These are phyloP conservation scores for Periconia digitata DNA, from an alignment of 2,329 filamentous ascomycete genomes.

Conservation along the genomic window DNA sequence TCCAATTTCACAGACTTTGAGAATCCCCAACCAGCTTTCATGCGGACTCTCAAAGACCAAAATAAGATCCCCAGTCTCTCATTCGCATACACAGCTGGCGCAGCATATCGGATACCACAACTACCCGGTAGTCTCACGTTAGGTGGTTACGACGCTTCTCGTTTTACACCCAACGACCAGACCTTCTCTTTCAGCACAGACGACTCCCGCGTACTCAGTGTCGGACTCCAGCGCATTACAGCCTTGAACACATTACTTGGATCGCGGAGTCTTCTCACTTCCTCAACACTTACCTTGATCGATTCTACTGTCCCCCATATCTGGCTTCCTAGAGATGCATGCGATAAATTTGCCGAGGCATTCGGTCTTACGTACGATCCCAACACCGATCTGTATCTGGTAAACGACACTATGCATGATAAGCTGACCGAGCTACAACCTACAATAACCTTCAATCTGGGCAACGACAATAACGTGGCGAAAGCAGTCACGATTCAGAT, in stretches of 20 bases:
- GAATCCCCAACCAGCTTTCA: conserved; percentile 8
- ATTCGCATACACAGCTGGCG: conserved; percentile 26
- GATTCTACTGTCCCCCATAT: conserved; percentile 42
- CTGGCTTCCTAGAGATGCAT: conserved; percentile 40
- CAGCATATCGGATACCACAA: conserved; percentile 20
- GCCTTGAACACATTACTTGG: conserved; percentile 20
- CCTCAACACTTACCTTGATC: conserved; percentile 26
- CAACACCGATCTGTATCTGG: conserved; percentile 34
- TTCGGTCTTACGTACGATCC: conserved; percentile 42
- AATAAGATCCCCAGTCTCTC: conserved; percentile 21
- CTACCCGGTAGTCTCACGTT: conserved; percentile 35
- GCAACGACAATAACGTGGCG: conserved; percentile 23
- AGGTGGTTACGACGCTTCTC: conserved; percentile 42
- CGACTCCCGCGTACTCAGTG: conserved; percentile 18
- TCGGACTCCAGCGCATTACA: conserved; percentile 21
- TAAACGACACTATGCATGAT: conserved; percentile 33
- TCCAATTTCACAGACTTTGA: conserved; percentile 14
- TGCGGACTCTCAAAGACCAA: conserved; percentile 5
- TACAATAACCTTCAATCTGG: conserved; percentile 35
- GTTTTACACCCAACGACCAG: conserved; percentile 25
- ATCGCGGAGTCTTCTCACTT: conserved; percentile 20
- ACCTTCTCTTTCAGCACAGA: conserved; percentile 26
- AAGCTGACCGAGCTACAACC: conserved; percentile 24
- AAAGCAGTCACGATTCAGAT: conserved; percentile 42
- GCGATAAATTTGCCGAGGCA: conserved; percentile 37